Evolutionary conservation across 192 early-diverging fungal genomes (phyloP).

Genomic region (Obelidium mucronatum): DNA sequence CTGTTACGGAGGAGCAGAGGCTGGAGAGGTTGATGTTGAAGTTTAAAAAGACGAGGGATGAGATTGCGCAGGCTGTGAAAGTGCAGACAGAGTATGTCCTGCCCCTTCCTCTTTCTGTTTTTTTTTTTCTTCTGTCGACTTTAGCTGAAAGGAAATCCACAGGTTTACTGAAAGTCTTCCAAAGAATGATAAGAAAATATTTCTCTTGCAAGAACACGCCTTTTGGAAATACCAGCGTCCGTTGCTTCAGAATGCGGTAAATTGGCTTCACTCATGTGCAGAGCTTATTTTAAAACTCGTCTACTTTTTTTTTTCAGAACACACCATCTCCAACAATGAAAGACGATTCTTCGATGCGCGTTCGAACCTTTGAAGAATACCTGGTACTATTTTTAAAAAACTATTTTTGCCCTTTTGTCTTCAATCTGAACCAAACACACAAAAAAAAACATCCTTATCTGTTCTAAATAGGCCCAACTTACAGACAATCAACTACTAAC

Average conservation of each 20-base stretch:
- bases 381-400: neutral
- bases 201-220: slow-evolving; percentile 45
- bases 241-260: slow-evolving; percentile 17
- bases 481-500: slow-evolving; percentile 29
- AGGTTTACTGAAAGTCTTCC: slow-evolving; percentile 29
- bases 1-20: slow-evolving; percentile 46
- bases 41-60: slow-evolving; percentile 41
- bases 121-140: neutral
- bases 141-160: neutral
- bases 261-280: neutral
- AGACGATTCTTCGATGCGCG: slow-evolving; percentile 20
- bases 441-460: neutral
- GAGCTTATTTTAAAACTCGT: no score
- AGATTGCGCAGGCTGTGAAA: slow-evolving; percentile 38
- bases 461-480: slow-evolving; percentile 20
- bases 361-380: slow-evolving; percentile 33
- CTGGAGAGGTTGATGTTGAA: slow-evolving; percentile 34
- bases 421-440: neutral
- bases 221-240: slow-evolving; percentile 51
- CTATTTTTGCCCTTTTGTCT: neutral
- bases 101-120: no score
- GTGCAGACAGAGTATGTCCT: slow-evolving; percentile 41
- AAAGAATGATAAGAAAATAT: slow-evolving; percentile 43
- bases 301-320: slow-evolving; percentile 17
- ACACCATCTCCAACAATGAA: slow-evolving; percentile 26